Percentiles rank a stretch among this genome's conserved stretches.
Conservation (phyloP, 202 grass and related monocot genomes). For the Eragrostis tef region DNA sequence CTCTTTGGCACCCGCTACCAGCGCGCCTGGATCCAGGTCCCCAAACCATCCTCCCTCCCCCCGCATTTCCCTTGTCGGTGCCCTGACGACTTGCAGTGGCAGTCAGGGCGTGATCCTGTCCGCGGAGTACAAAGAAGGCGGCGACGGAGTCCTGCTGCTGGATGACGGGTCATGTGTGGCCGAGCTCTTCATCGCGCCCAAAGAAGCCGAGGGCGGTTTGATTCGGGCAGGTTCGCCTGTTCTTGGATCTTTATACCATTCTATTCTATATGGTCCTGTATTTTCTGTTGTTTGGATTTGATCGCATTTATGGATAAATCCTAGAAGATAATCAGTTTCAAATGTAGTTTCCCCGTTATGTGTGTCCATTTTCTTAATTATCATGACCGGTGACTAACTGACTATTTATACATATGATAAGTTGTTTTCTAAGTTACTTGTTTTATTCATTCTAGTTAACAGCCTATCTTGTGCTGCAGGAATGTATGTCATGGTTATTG, state of each 20-base stretch:
- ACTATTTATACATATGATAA: not conserved
- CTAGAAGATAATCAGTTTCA: not conserved
- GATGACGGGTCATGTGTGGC: conserved; percentile 75
- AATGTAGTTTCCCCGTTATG: not conserved
- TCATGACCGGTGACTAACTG: conserved; percentile 10
- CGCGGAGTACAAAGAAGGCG: conserved; percentile 32
- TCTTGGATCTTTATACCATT: not conserved
- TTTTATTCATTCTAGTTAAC: conserved; percentile 30
- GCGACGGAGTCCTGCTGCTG: conserved; percentile 50
- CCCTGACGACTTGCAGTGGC: conserved; percentile 39
- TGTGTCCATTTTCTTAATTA: not conserved
- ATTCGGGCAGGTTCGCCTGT: conserved; percentile 56
- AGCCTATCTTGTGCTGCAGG: conserved; percentile 50
- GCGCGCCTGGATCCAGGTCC: conserved; percentile 88
- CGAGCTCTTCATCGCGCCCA: conserved; percentile 44
- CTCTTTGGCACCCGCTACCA: conserved; percentile 84
- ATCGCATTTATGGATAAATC: not conserved
- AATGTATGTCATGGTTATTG: conserved; percentile 83
- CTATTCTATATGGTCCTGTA: not conserved
- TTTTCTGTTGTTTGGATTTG: not conserved
- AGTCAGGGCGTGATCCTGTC: conserved; percentile 73
- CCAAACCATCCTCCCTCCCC: not conserved
- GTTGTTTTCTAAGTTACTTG: not conserved
- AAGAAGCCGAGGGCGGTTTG: conserved; percentile 46
- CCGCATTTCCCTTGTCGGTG: not conserved